Evolutionary conservation across 129 eudicot genomes (phyloP).

Genomic region (sunflower (Helianthus annuus)): DNA sequence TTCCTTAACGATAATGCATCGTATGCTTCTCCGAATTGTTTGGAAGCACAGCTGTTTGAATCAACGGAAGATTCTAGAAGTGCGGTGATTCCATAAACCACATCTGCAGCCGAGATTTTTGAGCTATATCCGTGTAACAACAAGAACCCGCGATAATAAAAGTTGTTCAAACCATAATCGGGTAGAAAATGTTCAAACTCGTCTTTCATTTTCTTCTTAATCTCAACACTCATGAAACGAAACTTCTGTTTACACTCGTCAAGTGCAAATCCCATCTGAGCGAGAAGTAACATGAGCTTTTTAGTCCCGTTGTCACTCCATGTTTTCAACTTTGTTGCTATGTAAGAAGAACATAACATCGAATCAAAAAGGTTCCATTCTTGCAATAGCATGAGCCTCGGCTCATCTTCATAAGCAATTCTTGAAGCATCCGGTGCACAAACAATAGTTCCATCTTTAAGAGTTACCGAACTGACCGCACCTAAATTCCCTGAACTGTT

Average conservation of each 20-base stretch:
- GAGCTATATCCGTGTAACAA: constrained; percentile 82
- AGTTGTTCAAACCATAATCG: constrained; percentile 89
- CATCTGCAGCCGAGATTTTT: constrained; percentile 92
- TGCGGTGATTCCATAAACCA: constrained; percentile 92
- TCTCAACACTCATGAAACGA: constrained; percentile 80
- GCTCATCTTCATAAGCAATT: constrained; percentile 87
- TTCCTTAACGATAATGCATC: constrained; percentile 83
- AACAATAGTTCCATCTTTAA: constrained; percentile 84
- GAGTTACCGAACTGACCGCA: constrained; percentile 62
- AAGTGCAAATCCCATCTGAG: constrained; percentile 95
- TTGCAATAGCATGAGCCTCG: constrained; percentile 85
- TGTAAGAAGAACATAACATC: constrained; percentile 87
- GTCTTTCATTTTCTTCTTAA: constrained; percentile 81
- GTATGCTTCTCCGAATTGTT: constrained; percentile 82
- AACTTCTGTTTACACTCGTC: constrained; percentile 90
- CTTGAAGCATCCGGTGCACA: constrained; percentile 85
- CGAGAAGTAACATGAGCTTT: constrained; percentile 85
- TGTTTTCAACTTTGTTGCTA: constrained; percentile 94
- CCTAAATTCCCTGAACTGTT: constrained; percentile 79
- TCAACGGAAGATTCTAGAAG: constrained; percentile 70
- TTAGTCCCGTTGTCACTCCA: constrained; percentile 95
- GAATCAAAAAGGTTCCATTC: constrained; percentile 99
- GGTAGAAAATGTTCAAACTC: constrained; percentile 85
- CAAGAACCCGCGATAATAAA: constrained; percentile 89
- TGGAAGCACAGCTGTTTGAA: constrained; percentile 69